Evolutionary conservation across 306 rosid species (phyloP).

Genomic region (Ochetophila trinervis): DNA sequence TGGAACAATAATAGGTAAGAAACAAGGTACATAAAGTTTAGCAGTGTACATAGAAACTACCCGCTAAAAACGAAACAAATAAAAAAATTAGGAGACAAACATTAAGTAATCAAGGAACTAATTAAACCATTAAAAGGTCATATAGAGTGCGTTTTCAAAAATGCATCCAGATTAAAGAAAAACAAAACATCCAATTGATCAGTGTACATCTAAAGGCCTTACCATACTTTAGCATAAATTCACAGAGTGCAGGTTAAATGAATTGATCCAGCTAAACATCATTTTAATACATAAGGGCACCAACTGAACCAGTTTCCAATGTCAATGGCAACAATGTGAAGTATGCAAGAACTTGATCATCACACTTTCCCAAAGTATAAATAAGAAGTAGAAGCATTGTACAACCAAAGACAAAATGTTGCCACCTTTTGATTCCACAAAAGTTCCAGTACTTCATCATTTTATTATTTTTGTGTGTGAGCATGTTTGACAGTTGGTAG

Average conservation of each 20-base stretch:
- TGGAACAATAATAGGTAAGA: not conserved
- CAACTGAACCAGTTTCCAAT: not conserved
- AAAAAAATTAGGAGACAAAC: not conserved
- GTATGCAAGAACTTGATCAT: not conserved
- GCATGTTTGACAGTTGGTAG: no score
- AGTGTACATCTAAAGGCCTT: no score
- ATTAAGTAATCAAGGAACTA: not conserved
- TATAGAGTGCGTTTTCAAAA: not conserved
- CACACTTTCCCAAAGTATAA: not conserved
- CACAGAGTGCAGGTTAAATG: no score
- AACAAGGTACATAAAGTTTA: not conserved
- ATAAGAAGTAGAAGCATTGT: not conserved
- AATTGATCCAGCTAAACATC: no score
- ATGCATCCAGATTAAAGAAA: not conserved
- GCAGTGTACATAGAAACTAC: not conserved
- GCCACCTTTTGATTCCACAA: not conserved
- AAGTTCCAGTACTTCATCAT: no score
- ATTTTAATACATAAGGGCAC: not conserved
- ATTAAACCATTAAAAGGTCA: not conserved
- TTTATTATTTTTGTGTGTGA: no score
- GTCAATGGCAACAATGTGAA: not conserved
- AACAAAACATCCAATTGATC: no score
- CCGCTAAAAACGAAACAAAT: not conserved
- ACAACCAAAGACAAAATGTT: not conserved
- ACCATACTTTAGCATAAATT: not conserved